Percentiles rank a stretch among this genome's conserved stretches.
Conservation (phyloP, 2,329 filamentous ascomycete species). For the Diaporthe citri region DNA sequence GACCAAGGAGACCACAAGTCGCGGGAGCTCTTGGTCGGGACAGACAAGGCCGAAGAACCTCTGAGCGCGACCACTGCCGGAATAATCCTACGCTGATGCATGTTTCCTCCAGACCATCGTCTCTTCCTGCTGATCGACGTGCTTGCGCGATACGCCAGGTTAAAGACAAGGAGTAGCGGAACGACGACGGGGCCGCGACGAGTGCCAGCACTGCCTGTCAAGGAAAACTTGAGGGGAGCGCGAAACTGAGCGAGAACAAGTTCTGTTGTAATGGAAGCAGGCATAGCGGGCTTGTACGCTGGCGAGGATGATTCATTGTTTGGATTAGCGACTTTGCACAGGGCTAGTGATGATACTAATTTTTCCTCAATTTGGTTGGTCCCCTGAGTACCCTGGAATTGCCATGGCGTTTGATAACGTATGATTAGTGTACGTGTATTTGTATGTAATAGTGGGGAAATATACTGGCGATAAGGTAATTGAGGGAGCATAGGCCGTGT, state of each 20-base stretch:
- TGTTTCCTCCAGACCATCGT: constrained; percentile 56
- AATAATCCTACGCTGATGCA: background rate
- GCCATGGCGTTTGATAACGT: background rate
- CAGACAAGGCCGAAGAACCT: no score
- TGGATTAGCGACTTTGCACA: constrained; percentile 38
- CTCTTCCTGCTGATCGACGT: constrained; percentile 63
- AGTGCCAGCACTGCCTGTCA: constrained; percentile 53
- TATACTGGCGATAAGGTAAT: no score
- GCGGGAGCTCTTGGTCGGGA: no score
- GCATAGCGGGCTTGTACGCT: constrained; percentile 29
- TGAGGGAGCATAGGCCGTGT: no score
- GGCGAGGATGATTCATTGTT: constrained; percentile 29
- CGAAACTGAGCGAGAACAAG: no score
- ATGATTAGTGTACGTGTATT: no score
- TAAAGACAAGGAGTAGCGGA: constrained; percentile 67
- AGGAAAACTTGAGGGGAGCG: constrained; percentile 70
- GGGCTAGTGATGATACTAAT: constrained; percentile 21
- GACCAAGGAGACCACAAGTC: no score
- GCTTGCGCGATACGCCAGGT: constrained; percentile 67
- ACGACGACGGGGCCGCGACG: constrained; percentile 55
- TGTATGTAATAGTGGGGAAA: no score
- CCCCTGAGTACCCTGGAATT: constrained; percentile 40
- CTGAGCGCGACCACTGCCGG: background rate
- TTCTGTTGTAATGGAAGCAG: constrained; percentile 40
- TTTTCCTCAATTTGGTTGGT: constrained; percentile 39